Evolutionary conservation across 2,329 filamentous ascomycete genomes (phyloP).

Genomic region (Fusarium albosuccineum): DNA sequence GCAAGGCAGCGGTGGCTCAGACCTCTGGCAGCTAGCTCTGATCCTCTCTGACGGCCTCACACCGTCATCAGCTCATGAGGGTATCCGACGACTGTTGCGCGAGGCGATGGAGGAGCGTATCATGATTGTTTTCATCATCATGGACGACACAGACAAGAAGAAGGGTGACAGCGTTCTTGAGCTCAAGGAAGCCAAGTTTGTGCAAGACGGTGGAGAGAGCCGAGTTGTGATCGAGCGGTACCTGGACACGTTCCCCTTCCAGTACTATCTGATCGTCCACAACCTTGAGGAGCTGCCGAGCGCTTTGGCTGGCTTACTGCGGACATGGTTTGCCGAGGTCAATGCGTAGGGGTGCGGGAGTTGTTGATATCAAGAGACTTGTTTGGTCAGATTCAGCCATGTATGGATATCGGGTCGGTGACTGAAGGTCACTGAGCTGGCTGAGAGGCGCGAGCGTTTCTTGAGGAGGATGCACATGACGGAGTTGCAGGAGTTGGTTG

Average conservation of each 20-base stretch:
- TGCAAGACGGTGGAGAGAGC: conserved; percentile 72
- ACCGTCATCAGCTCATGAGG: conserved; percentile 82
- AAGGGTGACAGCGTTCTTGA: conserved; percentile 81
- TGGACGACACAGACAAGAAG: conserved; percentile 73
- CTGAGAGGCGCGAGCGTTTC: not conserved
- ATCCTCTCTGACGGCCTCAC: conserved; percentile 96
- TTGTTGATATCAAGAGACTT: conserved; percentile 6
- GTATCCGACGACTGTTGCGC: conserved; percentile 83
- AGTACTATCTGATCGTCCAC: conserved; percentile 95
- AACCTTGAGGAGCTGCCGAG: conserved; percentile 91
- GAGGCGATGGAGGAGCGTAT: conserved; percentile 93
- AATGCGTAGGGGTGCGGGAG: conserved; percentile 53
- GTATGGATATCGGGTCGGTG: not conserved
- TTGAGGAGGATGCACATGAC: conserved; percentile 13
- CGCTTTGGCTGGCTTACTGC: conserved; percentile 86
- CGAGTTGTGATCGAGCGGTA: conserved; percentile 89
- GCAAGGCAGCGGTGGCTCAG: conserved; percentile 67
- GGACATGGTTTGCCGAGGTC: conserved; percentile 93
- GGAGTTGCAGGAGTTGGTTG: conserved; percentile 28
- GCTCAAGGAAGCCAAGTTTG: conserved; percentile 87
- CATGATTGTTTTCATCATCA: conserved; percentile 98
- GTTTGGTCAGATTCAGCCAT: not conserved
- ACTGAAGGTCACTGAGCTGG: not conserved
- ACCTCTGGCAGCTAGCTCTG: conserved; percentile 95
- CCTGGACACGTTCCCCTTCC: conserved; percentile 95